Evolutionary conservation across 1,284 basidiomycete species (phyloP).

Genomic region (Cryptococcus sp.): DNA sequence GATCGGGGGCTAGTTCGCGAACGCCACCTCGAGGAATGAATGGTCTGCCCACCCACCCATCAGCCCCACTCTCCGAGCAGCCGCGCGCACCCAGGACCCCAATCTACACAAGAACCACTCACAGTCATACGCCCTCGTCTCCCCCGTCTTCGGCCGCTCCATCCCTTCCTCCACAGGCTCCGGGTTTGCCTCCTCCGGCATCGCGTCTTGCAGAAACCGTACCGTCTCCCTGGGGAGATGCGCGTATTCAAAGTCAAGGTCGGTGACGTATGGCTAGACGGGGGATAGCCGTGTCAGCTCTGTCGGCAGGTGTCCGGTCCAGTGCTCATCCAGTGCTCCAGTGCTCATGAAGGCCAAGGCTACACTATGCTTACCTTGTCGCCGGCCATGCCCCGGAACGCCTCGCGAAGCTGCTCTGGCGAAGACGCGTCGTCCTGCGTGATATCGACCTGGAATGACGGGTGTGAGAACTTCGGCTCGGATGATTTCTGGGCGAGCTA

Average conservation of each 20-base stretch:
- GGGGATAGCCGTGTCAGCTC: background rate
- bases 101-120: constrained; percentile 16
- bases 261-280: constrained; percentile 79
- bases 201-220: constrained; percentile 66
- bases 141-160: constrained; percentile 3
- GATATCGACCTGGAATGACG: constrained; percentile 69
- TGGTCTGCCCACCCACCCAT: constrained; percentile 24
- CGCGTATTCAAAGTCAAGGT: constrained; percentile 86
- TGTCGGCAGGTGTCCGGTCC: no score
- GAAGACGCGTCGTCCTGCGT: constrained; percentile 88
- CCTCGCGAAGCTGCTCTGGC: constrained; percentile 83
- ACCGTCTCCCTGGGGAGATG: constrained; percentile 73
- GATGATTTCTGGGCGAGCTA: background rate
- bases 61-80: background rate
- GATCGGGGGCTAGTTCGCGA: constrained; percentile 3
- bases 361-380: constrained; percentile 66
- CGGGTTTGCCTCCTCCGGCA: constrained; percentile 39
- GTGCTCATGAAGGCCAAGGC: background rate
- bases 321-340: no score
- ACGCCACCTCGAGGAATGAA: constrained; percentile 39
- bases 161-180: constrained; percentile 17
- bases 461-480: background rate
- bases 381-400: constrained; percentile 86
- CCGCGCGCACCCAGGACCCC: background rate
- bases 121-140: constrained; percentile 40